phyloP scores from a whole-genome alignment of 169 alveolate species.

The Plasmodium malariae region DNA sequence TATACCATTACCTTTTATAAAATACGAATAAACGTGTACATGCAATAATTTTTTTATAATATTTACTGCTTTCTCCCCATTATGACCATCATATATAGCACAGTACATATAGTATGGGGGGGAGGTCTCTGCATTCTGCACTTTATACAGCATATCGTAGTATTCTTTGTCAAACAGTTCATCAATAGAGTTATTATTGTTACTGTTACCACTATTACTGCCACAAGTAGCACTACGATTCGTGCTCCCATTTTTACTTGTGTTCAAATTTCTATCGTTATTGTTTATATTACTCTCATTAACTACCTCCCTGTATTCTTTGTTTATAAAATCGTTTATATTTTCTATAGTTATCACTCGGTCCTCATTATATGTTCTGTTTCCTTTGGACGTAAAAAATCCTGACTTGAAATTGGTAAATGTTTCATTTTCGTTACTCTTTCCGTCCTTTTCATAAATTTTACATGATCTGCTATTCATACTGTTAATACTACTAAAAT shows the following conservation, averaged over 20 bases:
- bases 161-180: slow-evolving; percentile 39
- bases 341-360: slow-evolving; percentile 77
- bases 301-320: slow-evolving; percentile 18
- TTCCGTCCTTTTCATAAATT: no score
- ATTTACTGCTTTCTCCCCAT: slow-evolving; percentile 85
- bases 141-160: slow-evolving; percentile 9
- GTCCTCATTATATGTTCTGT: slow-evolving; percentile 83
- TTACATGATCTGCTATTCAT: no score
- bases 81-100: slow-evolving; percentile 87
- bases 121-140: slow-evolving; percentile 5
- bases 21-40: slow-evolving; percentile 68
- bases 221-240: no score
- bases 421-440: slow-evolving; percentile 17
- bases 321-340: slow-evolving; percentile 52
- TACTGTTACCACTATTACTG: no score
- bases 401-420: slow-evolving; percentile 74
- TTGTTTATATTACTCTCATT: background rate
- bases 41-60: slow-evolving; percentile 79
- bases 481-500: background rate
- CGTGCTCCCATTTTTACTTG: no score
- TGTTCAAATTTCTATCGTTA: no score
- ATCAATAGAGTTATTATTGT: background rate
- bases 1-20: slow-evolving; percentile 49
- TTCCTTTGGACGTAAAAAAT: slow-evolving; percentile 77
- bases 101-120: slow-evolving; percentile 68